Base-by-base conservation (phyloP, 176 grass and related monocot genomes). In the Typha latifolia region DNA sequence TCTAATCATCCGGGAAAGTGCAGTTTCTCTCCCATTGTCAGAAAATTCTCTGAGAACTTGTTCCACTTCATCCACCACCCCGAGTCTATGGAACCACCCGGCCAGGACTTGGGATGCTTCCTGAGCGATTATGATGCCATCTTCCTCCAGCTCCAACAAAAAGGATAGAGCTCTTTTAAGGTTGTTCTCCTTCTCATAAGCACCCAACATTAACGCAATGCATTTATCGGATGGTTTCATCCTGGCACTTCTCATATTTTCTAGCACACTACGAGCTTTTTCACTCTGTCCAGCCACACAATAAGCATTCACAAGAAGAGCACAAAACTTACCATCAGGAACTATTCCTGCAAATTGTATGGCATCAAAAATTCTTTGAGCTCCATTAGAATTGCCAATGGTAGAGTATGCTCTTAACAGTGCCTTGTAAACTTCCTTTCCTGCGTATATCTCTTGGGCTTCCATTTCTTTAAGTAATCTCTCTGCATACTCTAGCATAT, bases 391-490 rank as follows among this genome's bases (percentile, higher is more conserved):
- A 79, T 90, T 51, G 0, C 94, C 86, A 52, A 53, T 77, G 48
- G 73, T 80, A 12, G 86, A 92, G 65, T 87, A 99, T 5, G 81
- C 83, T 90, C 94, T 90, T 57, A 99, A 64, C 75, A 99, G 74
- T 16, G 94, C 94, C 48, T 93, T 99, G 62, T 99, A 90, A 49
- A 97, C 70, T 51, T 97, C 94, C 72, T 66, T 93, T 50, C 89
- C 78, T 1, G 78, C 69, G n/a, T 82, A 81, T 4, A 85, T 71
- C 68, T 97, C 78, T 69, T 71, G 71, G 48, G 75, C 76, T 62
- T 87, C 89, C 52, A 82, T 80, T 82, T 79, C 49, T 66, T 81
- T 99, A 31, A 93, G 62, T 19, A 90, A 61, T n/a, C 20, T 56
- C 73, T 93, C 86, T 47, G 89, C 89, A 68, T 73, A 55, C 10